Percentiles rank a stretch among this genome's conserved stretches.
These are phyloP conservation scores for Calonectria multiphialidica DNA, from an alignment of 2,329 filamentous ascomycete genomes.

Conservation along the genomic window DNA sequence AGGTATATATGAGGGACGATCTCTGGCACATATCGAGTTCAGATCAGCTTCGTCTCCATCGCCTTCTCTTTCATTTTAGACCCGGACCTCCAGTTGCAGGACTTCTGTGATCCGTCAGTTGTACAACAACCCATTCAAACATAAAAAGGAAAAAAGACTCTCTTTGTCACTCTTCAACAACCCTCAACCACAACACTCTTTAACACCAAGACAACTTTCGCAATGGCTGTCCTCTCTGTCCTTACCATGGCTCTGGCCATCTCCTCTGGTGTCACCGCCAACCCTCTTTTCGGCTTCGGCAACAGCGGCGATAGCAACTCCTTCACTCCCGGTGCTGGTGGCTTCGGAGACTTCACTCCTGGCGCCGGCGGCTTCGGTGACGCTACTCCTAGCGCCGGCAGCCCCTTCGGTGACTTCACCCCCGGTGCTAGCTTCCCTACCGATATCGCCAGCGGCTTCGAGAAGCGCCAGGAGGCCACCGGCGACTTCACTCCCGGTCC, in stretches of 20 bases:
- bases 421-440: slow-evolving; percentile 5
- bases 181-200: slow-evolving; percentile 9
- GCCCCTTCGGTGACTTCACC: slow-evolving; percentile 8
- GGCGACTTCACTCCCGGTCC: not conserved
- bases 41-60: slow-evolving; percentile 36
- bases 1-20: slow-evolving; percentile 35
- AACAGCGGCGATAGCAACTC: not conserved
- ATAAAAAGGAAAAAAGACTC: slow-evolving; percentile 5
- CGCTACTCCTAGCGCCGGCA: not conserved
- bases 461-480: not conserved
- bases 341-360: slow-evolving; percentile 1
- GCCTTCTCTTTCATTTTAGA: slow-evolving; percentile 39
- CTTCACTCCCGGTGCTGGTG: slow-evolving; percentile 10
- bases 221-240: slow-evolving; percentile 43
- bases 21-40: slow-evolving; percentile 15
- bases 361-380: slow-evolving; percentile 1
- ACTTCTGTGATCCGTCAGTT: slow-evolving; percentile 43
- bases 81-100: slow-evolving; percentile 42
- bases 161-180: slow-evolving; percentile 15
- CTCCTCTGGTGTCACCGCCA: slow-evolving; percentile 31
- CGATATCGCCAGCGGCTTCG: not conserved
- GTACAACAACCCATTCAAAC: slow-evolving; percentile 29
- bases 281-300: slow-evolving; percentile 32
- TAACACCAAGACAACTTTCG: slow-evolving; percentile 8
- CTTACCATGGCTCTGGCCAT: slow-evolving; percentile 44